Evolutionary conservation across 2,329 filamentous ascomycete species (phyloP).

Genomic region (Periconia macrospinosa): DNA sequence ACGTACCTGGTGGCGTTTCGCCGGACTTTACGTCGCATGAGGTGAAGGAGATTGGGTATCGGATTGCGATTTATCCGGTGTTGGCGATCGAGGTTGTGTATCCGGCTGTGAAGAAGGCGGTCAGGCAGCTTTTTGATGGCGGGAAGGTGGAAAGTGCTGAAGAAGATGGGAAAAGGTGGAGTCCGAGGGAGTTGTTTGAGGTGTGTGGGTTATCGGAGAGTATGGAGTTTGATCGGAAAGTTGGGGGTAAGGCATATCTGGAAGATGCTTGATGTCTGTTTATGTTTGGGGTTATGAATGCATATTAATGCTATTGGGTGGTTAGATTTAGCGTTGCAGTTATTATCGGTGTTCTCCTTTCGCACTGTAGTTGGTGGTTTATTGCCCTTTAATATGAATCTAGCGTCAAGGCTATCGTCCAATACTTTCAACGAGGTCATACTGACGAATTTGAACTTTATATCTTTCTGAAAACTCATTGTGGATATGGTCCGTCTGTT

Average conservation of each 20-base stretch:
- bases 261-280: constrained; percentile 14
- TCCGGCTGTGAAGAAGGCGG: constrained; percentile 32
- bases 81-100: constrained; percentile 36
- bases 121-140: constrained; percentile 28
- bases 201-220: constrained; percentile 56
- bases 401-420: too few species aligned
- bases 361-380: too few species aligned
- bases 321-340: too few species aligned
- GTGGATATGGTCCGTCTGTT: too few species aligned
- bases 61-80: constrained; percentile 60
- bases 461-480: too few species aligned
- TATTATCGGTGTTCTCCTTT: too few species aligned
- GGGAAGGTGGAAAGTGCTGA: constrained; percentile 38
- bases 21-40: constrained; percentile 57
- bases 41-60: constrained; percentile 59
- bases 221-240: constrained; percentile 53
- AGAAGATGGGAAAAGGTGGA: constrained; percentile 47
- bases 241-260: constrained; percentile 44
- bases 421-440: too few species aligned
- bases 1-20: constrained; percentile 59
- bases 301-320: too few species aligned
- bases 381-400: too few species aligned
- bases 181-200: constrained; percentile 54
- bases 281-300: too few species aligned
- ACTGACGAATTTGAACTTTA: too few species aligned